A percentile compares a stretch with the other conserved stretches of the same genome.
Evolutionary conservation across 2,329 filamentous ascomycete species (phyloP).

Genomic region (Penicillium sp.): DNA sequence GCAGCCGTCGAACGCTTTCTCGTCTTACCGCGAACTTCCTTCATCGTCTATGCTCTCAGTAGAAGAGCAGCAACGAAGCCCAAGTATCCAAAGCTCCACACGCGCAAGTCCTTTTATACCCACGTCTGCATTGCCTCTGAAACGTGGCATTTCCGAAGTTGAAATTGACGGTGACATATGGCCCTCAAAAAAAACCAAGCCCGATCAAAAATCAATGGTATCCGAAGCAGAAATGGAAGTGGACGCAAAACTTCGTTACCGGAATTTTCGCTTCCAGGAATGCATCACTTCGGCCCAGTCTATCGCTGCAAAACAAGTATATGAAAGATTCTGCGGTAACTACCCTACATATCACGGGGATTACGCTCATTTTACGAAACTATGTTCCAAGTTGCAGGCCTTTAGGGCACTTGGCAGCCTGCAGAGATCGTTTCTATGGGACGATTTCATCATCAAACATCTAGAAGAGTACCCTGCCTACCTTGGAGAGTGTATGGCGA

Average conservation of each 20-base stretch:
- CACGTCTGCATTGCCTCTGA: slow-evolving; percentile 16
- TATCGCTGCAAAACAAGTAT: slow-evolving; percentile 35
- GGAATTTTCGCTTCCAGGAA: slow-evolving; percentile 23
- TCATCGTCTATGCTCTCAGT: slow-evolving; percentile 20
- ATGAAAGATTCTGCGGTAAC: slow-evolving; percentile 42
- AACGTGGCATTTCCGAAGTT: slow-evolving; percentile 21
- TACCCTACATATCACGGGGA: slow-evolving; percentile 48
- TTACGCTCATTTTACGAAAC: slow-evolving; percentile 42
- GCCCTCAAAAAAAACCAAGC: slow-evolving; percentile 22
- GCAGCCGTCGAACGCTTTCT: slow-evolving; percentile 26
- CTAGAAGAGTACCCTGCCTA: slow-evolving; percentile 44
- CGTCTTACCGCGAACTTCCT: slow-evolving; percentile 26
- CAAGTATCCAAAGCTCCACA: slow-evolving; percentile 2
- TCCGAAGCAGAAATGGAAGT: slow-evolving; percentile 2
- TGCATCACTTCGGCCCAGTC: slow-evolving; percentile 26
- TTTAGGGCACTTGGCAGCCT: slow-evolving; percentile 37
- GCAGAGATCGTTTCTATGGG: slow-evolving; percentile 47
- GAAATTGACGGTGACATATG: slow-evolving; percentile 14
- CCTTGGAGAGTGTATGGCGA: slow-evolving; percentile 30
- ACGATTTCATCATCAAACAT: slow-evolving; percentile 52
- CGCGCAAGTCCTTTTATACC: slow-evolving; percentile 12
- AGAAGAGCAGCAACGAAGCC: slow-evolving; percentile 2
- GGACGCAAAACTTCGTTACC: slow-evolving; percentile 19
- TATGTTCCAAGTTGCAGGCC: slow-evolving; percentile 43
- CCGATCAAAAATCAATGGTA: background rate